These are phyloP conservation scores for Capsicum pubescens DNA, from an alignment of 257 asterid species.

Conservation along the genomic window DNA sequence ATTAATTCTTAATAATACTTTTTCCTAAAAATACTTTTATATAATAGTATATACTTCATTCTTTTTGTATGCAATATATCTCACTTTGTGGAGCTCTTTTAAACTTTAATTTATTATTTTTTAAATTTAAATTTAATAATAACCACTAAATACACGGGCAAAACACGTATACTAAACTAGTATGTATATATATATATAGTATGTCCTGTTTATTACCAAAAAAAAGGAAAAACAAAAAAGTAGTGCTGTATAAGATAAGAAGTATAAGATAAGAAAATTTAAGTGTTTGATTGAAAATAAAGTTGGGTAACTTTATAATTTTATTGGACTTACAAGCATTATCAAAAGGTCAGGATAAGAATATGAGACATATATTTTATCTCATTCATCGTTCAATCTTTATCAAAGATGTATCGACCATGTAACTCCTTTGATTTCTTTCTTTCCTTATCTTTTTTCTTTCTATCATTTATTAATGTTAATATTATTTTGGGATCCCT, in stretches of 20 bases:
- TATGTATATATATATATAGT: too few relatives aligned
- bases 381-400: conserved; percentile 21
- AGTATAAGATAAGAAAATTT: background rate
- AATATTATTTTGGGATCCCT: too few relatives aligned
- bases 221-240: background rate
- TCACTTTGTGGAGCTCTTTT: too few relatives aligned
- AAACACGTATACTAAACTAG: too few relatives aligned
- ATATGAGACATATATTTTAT: conserved; percentile 19
- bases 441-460: background rate
- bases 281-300: background rate
- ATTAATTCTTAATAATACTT: too few relatives aligned
- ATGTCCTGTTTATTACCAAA: too few relatives aligned
- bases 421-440: background rate
- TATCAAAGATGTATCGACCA: background rate
- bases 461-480: background rate
- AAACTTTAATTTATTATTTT: too few relatives aligned
- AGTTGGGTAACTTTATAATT: conserved; percentile 6
- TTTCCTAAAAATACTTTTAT: too few relatives aligned
- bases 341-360: conserved; percentile 11
- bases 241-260: background rate
- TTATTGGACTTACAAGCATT: background rate
- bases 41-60: too few relatives aligned
- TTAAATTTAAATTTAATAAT: too few relatives aligned
- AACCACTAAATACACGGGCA: too few relatives aligned
- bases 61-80: too few relatives aligned